phyloP scores from a whole-genome alignment of 495 filamentous ascomycete species.

The Aspergillus leporis region DNA sequence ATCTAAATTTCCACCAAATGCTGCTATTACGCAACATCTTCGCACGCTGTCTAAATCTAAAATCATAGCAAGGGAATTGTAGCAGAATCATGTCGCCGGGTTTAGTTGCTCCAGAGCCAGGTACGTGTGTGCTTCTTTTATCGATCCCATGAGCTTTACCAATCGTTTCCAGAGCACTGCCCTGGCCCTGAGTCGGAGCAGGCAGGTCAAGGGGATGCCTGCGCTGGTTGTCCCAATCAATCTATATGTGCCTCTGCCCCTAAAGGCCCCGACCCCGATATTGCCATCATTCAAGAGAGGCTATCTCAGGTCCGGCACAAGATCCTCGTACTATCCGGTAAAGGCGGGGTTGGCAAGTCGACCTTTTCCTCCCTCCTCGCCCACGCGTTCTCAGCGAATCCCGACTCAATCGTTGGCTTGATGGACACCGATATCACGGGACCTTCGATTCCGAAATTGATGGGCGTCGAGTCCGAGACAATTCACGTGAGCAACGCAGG shows the following conservation, averaged over 20 bases:
- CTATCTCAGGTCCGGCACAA: slow-evolving; percentile 84
- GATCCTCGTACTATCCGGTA: slow-evolving; percentile 86
- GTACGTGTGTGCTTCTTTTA: slow-evolving; percentile 30
- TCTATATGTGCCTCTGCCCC: slow-evolving; percentile 89
- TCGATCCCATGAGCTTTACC: neutral
- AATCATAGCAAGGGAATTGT: neutral
- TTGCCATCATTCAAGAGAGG: slow-evolving; percentile 80
- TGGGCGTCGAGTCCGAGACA: slow-evolving; percentile 89
- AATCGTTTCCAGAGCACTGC: slow-evolving; percentile 68
- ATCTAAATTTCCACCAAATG: slow-evolving; percentile 12
- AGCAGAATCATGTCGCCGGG: slow-evolving; percentile 64
- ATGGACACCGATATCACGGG: slow-evolving; percentile 98
- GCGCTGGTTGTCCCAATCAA: slow-evolving; percentile 94
- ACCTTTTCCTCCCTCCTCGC: slow-evolving; percentile 87
- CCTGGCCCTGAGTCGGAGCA: slow-evolving; percentile 87
- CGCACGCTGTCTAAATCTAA: neutral
- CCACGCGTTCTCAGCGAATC: slow-evolving; percentile 80
- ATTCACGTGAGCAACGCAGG: slow-evolving; percentile 83
- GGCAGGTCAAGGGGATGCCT: slow-evolving; percentile 85
- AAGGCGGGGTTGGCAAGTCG: slow-evolving; percentile 95
- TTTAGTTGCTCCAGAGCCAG: slow-evolving; percentile 90
- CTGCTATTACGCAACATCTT: neutral
- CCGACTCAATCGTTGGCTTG: slow-evolving; percentile 74
- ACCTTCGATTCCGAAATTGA: slow-evolving; percentile 94
- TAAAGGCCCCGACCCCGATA: slow-evolving; percentile 94